Percentiles rank a stretch among this genome's conserved stretches.
These are phyloP conservation scores for Diaporthe ilicicola DNA, from an alignment of 2,329 filamentous ascomycete species.

Conservation along the genomic window DNA sequence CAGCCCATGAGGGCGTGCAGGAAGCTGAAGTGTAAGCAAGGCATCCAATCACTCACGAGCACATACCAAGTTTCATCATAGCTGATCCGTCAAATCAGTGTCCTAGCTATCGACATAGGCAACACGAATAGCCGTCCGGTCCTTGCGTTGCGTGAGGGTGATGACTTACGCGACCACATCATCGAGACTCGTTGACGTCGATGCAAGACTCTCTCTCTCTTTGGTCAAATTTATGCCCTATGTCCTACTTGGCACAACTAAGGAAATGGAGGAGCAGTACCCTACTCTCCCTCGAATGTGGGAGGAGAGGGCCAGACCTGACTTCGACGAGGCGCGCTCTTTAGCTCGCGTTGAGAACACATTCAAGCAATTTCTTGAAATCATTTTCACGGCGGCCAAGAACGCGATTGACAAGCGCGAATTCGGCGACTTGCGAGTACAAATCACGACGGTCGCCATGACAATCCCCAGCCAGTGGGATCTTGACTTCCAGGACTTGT, in stretches of 20 bases:
- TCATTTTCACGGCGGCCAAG: background rate
- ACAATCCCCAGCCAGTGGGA: background rate
- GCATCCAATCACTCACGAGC: too few species aligned
- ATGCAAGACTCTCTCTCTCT: too few species aligned
- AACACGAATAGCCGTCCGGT: background rate
- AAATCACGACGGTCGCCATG: background rate
- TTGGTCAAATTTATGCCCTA: background rate
- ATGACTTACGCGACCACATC: rapidly evolving
- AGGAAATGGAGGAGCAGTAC: background rate
- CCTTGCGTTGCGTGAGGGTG: background rate
- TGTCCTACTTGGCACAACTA: background rate
- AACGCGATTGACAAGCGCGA: rapidly evolving
- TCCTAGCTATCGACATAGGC: background rate
- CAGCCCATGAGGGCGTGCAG: background rate
- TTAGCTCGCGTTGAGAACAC: background rate
- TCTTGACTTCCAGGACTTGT: background rate
- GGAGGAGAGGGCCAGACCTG: rapidly evolving
- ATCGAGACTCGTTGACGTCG: too few species aligned
- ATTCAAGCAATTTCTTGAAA: background rate
- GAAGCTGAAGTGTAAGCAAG: background rate
- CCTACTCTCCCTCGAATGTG: background rate
- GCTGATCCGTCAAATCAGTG: background rate
- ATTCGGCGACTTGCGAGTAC: rapidly evolving
- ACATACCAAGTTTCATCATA: rapidly evolving
- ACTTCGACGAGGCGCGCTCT: background rate